phyloP scores from a whole-genome alignment of 2,329 filamentous ascomycete species.

The Helotiales sp. region DNA sequence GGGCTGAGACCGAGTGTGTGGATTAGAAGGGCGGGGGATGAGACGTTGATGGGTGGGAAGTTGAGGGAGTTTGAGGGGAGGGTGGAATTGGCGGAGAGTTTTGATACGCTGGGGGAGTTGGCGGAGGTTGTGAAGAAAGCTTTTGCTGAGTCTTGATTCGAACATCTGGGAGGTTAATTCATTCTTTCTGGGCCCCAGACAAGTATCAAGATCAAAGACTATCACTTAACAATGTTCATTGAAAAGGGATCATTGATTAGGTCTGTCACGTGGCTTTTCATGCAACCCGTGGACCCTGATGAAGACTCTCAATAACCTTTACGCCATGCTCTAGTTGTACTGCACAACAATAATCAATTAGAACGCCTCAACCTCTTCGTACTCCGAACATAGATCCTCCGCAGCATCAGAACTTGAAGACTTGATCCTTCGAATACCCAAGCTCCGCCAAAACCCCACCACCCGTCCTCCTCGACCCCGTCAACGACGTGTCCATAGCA shows the following conservation, averaged over 20 bases:
- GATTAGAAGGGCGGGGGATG: conserved; percentile 51
- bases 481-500: conserved; percentile 61
- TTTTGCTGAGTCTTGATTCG: conserved; percentile 8
- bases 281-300: too few relatives aligned
- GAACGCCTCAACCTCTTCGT: too few relatives aligned
- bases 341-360: too few relatives aligned
- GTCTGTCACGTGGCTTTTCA: too few relatives aligned
- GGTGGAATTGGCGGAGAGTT: conserved; percentile 11
- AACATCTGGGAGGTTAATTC: too few relatives aligned
- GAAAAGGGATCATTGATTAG: too few relatives aligned
- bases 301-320: too few relatives aligned
- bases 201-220: too few relatives aligned
- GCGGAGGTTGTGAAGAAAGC: conserved; percentile 16
- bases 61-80: conserved; percentile 8
- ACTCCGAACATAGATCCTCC: too few relatives aligned
- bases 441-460: conserved; percentile 55
- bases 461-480: conserved; percentile 35
- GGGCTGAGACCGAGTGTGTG: conserved; percentile 58
- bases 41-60: conserved; percentile 15
- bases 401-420: conserved; percentile 54
- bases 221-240: too few relatives aligned
- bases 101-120: conserved; percentile 18
- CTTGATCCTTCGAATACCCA: conserved; percentile 57
- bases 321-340: too few relatives aligned
- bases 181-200: too few relatives aligned